Percentiles rank a stretch among this genome's conserved stretches.
Evolutionary conservation across 257 asterid species (phyloP).

Genomic region (Penstemon davidsonii): DNA sequence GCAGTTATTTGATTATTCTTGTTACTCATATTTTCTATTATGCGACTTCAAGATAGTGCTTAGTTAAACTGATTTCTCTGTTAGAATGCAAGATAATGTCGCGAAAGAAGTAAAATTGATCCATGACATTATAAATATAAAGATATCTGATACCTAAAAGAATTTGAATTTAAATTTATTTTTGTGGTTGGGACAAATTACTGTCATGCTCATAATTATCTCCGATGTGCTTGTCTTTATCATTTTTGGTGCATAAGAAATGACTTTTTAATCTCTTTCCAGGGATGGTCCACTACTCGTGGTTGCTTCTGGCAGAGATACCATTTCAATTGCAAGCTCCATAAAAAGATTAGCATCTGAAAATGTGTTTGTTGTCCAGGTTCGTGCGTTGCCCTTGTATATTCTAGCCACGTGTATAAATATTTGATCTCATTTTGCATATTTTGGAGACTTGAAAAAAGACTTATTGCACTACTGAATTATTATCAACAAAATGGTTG

Average conservation of each 20-base stretch:
- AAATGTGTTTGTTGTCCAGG: constrained; percentile 94
- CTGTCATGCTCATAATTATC: background rate
- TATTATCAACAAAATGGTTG: constrained; percentile 9
- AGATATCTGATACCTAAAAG: background rate
- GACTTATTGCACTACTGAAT: background rate
- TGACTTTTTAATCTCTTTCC: constrained; percentile 30
- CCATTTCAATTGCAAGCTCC: constrained; percentile 89
- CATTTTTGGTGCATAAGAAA: constrained; percentile 21
- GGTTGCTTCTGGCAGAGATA: constrained; percentile 98
- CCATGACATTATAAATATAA: constrained; percentile 5
- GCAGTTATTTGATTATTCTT: background rate
- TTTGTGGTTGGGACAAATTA: constrained; percentile 1
- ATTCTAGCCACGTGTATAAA: background rate
- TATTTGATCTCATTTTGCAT: constrained; percentile 14
- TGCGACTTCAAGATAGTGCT: constrained; percentile 3
- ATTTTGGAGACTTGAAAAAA: background rate
- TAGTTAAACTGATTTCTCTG: background rate
- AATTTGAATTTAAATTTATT: background rate
- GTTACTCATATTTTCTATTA: constrained; percentile 10
- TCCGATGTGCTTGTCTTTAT: constrained; percentile 18
- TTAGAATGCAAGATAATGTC: background rate
- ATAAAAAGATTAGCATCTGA: constrained; percentile 86
- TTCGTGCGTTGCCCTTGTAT: constrained; percentile 34
- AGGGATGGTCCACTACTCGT: constrained; percentile 99
- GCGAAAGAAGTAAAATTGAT: background rate